Evolutionary conservation across 2,329 filamentous ascomycete species (phyloP), one percentile per base, ranked within the genome.

Genomic region (Metarhizium humberi): DNA sequence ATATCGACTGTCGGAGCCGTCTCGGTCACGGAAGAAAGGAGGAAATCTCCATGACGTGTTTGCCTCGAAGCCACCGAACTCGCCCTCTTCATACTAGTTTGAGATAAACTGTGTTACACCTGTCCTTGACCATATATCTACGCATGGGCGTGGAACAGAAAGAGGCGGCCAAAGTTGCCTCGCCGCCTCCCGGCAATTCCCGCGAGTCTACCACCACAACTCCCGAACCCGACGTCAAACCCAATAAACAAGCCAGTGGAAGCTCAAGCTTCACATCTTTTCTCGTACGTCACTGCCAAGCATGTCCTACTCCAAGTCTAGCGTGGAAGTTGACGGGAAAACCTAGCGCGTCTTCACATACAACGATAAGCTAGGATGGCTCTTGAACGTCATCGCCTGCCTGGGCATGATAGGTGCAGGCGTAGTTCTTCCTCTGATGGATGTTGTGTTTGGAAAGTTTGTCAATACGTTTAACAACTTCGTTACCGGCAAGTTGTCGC

Each of bases 401-500:
- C 10, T 71, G 18, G 69, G 65, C 57, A 71, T 72, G 67, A 61
- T 75, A 18, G 69, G 63, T 7, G 60, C 71, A 0, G 73, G 73
- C 48, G 66, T 66, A 2, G 61, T 68, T 11, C 60, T 80, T 6
- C 80, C 80, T 0, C 60, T 83, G 38, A 83, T 85, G 79, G 80
- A 82, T 42, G 69, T 85, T 43, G 71, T 84, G 6, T 81, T 84
- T 63, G 80, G 80, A 60, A 67, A 68, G 42, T 74, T 78, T 38
- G 75, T 83, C 49, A 78, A 78, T 7, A 70, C 75, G 8, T 84
- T 85, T 60, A 80, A 76, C 53, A 67, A 71, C n/a, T 86, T 84
- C 63, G 79, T 78, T 55, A 68, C 69, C 0, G 75, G 75, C 14
- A 51, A 66, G 29, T 61, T 74, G 8, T 70, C 72, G 2, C 71